These are phyloP conservation scores for Diaporthe velutina DNA, from an alignment of 2,329 filamentous ascomycete genomes.

Conservation along the genomic window DNA sequence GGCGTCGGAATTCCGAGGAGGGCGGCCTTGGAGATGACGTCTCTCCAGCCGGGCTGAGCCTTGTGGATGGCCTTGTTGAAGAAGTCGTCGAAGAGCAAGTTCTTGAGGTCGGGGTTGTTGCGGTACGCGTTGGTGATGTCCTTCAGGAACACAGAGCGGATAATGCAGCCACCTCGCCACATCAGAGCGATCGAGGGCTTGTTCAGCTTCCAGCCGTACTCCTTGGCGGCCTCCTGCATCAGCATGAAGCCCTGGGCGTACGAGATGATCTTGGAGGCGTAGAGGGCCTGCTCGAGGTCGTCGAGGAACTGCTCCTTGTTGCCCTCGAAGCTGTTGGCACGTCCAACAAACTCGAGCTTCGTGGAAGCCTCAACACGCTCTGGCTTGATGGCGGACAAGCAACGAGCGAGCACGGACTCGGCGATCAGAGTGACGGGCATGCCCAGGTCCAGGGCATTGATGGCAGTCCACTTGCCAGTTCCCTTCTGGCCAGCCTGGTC, in stretches of 20 bases:
- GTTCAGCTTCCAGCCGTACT: conserved; percentile 99
- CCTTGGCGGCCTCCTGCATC: conserved; percentile 98
- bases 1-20: conserved; percentile 96
- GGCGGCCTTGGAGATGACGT: conserved; percentile 91
- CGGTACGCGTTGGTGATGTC: conserved; percentile 99
- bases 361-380: conserved; percentile 88
- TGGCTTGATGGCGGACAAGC: conserved; percentile 92
- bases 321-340: conserved; percentile 84
- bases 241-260: conserved; percentile 99
- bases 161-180: conserved; percentile 99
- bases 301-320: conserved; percentile 94
- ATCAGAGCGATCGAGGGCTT: conserved; percentile 99
- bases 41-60: conserved; percentile 92
- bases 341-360: conserved; percentile 81
- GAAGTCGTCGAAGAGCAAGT: conserved; percentile 98
- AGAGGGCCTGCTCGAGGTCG: conserved; percentile 98
- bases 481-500: conserved; percentile 99
- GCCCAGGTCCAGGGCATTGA: conserved; percentile 97
- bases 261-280: conserved; percentile 99
- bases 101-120: conserved; percentile 93
- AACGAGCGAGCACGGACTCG: conserved; percentile 95
- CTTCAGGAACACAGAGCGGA: conserved; percentile 99
- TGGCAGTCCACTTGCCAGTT: conserved; percentile 99
- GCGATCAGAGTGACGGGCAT: conserved; percentile 99
- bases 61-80: conserved; percentile 99